Conservation (phyloP, 371 early-diverging fungal genomes). For the Rhizopus arrhizus region DNA sequence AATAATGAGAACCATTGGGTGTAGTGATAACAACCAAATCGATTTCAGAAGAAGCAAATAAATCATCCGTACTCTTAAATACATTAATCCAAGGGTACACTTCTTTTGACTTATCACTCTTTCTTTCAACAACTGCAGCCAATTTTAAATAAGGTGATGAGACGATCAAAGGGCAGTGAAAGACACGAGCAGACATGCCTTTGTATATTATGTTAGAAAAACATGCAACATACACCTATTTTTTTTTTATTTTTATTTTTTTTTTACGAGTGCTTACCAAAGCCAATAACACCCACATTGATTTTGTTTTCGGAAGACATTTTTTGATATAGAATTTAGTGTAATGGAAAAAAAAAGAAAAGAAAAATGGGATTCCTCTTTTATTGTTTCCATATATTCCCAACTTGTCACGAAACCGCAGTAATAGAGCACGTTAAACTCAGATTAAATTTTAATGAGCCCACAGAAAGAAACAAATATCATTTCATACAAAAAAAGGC, state of each 20-base stretch:
- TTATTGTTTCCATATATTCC: background rate
- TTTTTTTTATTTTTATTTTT: background rate
- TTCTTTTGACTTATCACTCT: slow-evolving; percentile 40
- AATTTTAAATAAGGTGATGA: slow-evolving; percentile 58
- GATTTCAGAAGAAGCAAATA: slow-evolving; percentile 55
- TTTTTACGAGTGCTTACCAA: slow-evolving; percentile 51
- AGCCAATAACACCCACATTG: slow-evolving; percentile 73
- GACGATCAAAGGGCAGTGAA: slow-evolving; percentile 71
- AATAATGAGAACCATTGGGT: slow-evolving; percentile 70
- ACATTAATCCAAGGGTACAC: slow-evolving; percentile 60
- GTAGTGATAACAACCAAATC: slow-evolving; percentile 77
- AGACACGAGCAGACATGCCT: slow-evolving; percentile 54
- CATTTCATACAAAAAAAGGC: too few species aligned
- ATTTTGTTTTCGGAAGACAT: slow-evolving; percentile 36
- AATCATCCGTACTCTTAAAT: slow-evolving; percentile 55
- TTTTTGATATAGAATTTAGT: background rate
- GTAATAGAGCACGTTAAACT: too few species aligned
- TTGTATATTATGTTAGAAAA: background rate
- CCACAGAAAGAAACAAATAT: too few species aligned
- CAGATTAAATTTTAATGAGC: too few species aligned
- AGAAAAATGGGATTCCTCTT: background rate
- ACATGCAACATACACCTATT: background rate
- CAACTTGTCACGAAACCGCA: too few species aligned
- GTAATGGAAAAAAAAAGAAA: slow-evolving; percentile 3
- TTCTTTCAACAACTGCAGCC: slow-evolving; percentile 64